These are phyloP conservation scores for Rhizomucor pusillus DNA, from an alignment of 371 early-diverging fungal genomes.

Conservation along the genomic window DNA sequence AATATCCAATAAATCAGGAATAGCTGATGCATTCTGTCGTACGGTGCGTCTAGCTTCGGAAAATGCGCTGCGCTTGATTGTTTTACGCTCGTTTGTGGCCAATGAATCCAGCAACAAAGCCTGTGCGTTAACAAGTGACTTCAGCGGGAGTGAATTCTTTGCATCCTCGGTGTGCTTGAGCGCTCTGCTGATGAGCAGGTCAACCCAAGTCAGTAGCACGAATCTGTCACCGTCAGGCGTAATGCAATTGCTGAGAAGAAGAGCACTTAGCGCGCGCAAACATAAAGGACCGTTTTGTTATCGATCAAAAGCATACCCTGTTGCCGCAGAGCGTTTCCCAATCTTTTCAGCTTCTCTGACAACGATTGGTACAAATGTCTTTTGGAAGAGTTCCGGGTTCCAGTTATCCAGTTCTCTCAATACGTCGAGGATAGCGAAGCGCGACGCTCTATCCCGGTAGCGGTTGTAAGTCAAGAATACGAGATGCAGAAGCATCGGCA, in stretches of 20 bases:
- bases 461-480: slow-evolving; percentile 61
- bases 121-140: slow-evolving; percentile 47
- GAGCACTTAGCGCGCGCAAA: too few species aligned
- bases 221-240: slow-evolving; percentile 57
- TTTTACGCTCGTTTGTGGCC: slow-evolving; percentile 37
- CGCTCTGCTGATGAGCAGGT: slow-evolving; percentile 40
- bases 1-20: slow-evolving; percentile 46
- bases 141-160: slow-evolving; percentile 22
- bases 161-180: slow-evolving; percentile 21
- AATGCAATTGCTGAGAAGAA: slow-evolving; percentile 14
- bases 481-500: slow-evolving; percentile 54
- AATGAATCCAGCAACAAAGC: slow-evolving; percentile 55
- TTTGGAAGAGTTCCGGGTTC: slow-evolving; percentile 58
- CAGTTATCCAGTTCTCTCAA: slow-evolving; percentile 59
- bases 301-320: slow-evolving; percentile 33
- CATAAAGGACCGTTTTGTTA: too few species aligned
- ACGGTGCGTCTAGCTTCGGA: slow-evolving; percentile 59
- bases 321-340: slow-evolving; percentile 46
- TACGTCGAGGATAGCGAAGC: slow-evolving; percentile 55
- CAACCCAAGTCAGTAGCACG: slow-evolving; percentile 61
- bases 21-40: slow-evolving; percentile 46
- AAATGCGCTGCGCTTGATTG: slow-evolving; percentile 51
- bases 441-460: slow-evolving; percentile 62
- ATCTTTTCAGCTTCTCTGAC: slow-evolving; percentile 53
- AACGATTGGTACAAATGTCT: slow-evolving; percentile 50